Conservation (phyloP, 2,329 filamentous ascomycete species). For the Cadophora sp. region DNA sequence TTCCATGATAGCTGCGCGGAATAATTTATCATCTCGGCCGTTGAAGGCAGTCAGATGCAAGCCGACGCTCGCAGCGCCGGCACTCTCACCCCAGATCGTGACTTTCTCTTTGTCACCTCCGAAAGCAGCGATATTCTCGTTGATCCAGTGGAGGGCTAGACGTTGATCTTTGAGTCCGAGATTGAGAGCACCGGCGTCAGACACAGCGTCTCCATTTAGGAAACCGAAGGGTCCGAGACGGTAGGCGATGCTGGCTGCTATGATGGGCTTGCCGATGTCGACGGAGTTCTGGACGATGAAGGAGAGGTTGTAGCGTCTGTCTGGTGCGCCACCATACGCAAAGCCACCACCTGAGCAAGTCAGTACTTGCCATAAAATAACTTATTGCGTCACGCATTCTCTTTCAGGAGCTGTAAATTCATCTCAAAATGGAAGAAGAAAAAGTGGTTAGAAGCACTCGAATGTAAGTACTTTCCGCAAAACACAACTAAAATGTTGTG, state of each 20-base stretch:
- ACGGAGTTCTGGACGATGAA: constrained; percentile 57
- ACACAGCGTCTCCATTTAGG: constrained; percentile 59
- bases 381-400: no score
- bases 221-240: constrained; percentile 72
- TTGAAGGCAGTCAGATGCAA: constrained; percentile 52
- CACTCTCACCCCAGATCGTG: constrained; percentile 52
- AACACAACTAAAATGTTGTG: no score
- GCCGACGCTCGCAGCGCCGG: constrained; percentile 54
- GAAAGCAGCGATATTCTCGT: constrained; percentile 31
- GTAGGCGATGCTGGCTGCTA: constrained; percentile 62
- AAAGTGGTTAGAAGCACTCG: not conserved
- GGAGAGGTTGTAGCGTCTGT: constrained; percentile 54
- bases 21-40: constrained; percentile 59
- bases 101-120: constrained; percentile 46
- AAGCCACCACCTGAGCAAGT: constrained; percentile 31
- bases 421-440: no score
- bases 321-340: constrained; percentile 22
- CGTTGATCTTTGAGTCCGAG: constrained; percentile 68
- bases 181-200: constrained; percentile 62
- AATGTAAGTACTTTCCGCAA: no score
- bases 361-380: no score
- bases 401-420: no score
- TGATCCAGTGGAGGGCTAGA: constrained; percentile 63
- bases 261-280: constrained; percentile 46
- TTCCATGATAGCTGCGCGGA: constrained; percentile 55